Base-by-base conservation (phyloP, 2,329 filamentous ascomycete genomes). In the Thielaviopsis musarum region DNA sequence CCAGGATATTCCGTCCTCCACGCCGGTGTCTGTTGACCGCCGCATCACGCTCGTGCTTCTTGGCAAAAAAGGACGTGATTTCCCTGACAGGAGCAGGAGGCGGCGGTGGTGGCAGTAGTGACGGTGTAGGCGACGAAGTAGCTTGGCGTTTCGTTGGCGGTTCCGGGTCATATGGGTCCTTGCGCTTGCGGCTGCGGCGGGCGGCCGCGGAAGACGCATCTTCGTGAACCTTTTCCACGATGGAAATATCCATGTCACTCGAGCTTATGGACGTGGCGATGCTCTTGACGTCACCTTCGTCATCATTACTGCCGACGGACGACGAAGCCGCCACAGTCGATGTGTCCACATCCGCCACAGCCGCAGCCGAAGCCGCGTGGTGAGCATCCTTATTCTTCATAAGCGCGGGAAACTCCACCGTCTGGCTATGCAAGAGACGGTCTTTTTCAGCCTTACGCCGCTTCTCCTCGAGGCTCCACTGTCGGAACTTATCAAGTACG, bases 391-490 rank as follows among this genome's bases (percentile, higher is more conserved):
- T 66, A 17, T 69, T 49, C 22, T 54, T 59, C n/a, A 41, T 24
- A 2, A 61, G 48, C 1, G 56, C 56, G 5, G 59, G 59, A 49
- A 61, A 61, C 17, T 57, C 54, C 10, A 54, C 68, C 13, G 65
- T 66, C 30, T 68, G 66, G 54, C 70, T 67, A 9, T 68, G 70
- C 4, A 70, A 61, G 10, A 63, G 66, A 58, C 83, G 83, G 62
- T 91, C 88, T 66, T 84, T 88, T 66, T 89, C 85, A 2, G 82
- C 72, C 70, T 89, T 89, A 62, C 88, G 77, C 52, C 85, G 81
- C 73, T 91, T 94, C 70, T 98, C 93, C 68, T 95, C 88, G 62
- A 91, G 80, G 63, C 84, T 90, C 91, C 91, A 97, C 59, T 81
- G 76, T 56, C 83, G 81, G 69, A 96, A 97, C 69, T 96, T 97